These are phyloP conservation scores for Persicaria maculosa DNA, from an alignment of 148 eudicot species.

Conservation along the genomic window DNA sequence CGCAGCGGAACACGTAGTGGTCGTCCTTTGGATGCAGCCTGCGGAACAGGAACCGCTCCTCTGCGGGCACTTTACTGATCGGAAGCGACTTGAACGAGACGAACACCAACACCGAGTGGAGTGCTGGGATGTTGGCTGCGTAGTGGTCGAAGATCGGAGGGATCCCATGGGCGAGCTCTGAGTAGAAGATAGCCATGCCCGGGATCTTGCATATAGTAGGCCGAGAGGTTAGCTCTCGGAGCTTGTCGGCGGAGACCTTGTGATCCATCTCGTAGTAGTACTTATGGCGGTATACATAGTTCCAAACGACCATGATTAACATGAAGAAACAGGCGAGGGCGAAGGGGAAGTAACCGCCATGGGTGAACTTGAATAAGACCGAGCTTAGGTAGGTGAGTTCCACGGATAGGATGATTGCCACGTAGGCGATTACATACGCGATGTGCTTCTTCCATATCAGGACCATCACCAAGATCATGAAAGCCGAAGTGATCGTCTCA, in stretches of 20 bases:
- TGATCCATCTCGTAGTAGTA: constrained; percentile 31
- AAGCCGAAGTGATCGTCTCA: constrained; percentile 26
- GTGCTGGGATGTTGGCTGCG: constrained; percentile 23
- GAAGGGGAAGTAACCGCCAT: constrained; percentile 37
- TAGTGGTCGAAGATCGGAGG: constrained; percentile 40
- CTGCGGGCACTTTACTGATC: constrained; percentile 28
- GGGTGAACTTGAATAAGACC: constrained; percentile 32
- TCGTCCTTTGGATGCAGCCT: constrained; percentile 18
- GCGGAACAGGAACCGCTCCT: constrained; percentile 40
- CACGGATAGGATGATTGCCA: constrained; percentile 18
- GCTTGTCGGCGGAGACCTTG: constrained; percentile 25
- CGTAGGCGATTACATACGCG: constrained; percentile 17
- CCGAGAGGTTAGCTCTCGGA: constrained; percentile 12
- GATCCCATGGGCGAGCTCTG: constrained; percentile 37
- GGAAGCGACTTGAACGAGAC: constrained; percentile 32
- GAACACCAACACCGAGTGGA: constrained; percentile 34
- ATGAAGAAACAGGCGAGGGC: constrained; percentile 25
- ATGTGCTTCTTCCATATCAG: constrained; percentile 35
- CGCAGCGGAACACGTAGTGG: constrained; percentile 32
- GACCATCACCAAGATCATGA: constrained; percentile 32
- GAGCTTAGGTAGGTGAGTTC: constrained; percentile 29
- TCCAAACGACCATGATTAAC: constrained; percentile 31
- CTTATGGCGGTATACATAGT: constrained; percentile 25
- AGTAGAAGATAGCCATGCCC: constrained; percentile 33
- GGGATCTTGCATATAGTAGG: constrained; percentile 21